Evolutionary conservation across 495 filamentous ascomycete genomes (phyloP), one percentile per base, ranked within the genome.

Genomic region (Podospora australis): DNA sequence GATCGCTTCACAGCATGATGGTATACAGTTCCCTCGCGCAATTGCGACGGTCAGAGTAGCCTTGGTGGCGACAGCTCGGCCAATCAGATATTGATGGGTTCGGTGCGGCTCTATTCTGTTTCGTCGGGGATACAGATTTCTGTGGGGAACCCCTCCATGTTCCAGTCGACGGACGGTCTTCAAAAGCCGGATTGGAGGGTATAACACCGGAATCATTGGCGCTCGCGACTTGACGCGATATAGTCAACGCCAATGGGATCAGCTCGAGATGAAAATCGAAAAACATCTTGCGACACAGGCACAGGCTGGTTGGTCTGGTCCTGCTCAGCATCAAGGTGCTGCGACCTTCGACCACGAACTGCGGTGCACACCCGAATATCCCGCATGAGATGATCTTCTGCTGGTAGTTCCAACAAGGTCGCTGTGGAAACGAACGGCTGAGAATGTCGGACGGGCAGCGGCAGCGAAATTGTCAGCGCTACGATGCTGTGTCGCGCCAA

Each of bases 191-290:
- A 19, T 49, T 47, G 62, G 56, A 62, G 57, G 63, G 63, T 65
- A 65, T 63, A 61, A 45, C 35, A 39, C 26, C 26, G 25, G 36
- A 28, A 25, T 39, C 54, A 63, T 63, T 61, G 57, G 59, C 39
- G 20, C 14, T 34, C 10, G 26, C 7, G 7, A 34, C 34, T 36
- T 34, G 34, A 50, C 46, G 38, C 42, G 22, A 49, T 25, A 22
- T 36, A 13, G 17, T 10, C 26, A 25, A 53, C 36, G 40, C 59
- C 59, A 66, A 66, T 61, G 48, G 38, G 54, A 30, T 22, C 11
- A 47, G 30, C 52, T 40, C 54, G 49, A 57, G 42, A 58, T 48
- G 50, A 44, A 55, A 48, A 50, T 35, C 36, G 10, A 21, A 23
- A 65, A 51, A 49, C 50, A 47, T 29, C 22, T 10, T 44, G 22